Conservation (phyloP, 2,329 filamentous ascomycete species). For the Nothophaeocryptopus gaeumannii region DNA sequence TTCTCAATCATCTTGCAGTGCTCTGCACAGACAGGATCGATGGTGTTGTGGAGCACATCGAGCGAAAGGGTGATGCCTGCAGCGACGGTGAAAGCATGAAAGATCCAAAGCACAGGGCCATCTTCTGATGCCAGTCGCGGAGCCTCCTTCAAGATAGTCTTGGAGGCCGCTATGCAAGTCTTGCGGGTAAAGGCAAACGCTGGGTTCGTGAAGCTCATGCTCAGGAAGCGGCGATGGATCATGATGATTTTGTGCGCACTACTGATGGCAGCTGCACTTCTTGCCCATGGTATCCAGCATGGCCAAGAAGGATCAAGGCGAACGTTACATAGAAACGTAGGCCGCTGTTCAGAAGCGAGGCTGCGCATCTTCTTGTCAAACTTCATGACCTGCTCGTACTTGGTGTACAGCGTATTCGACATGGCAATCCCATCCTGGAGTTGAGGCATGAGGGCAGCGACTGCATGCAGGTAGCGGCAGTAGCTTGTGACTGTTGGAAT, state of each 20-base stretch:
- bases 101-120: slow-evolving; percentile 9
- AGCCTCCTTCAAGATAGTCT: slow-evolving; percentile 13
- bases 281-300: slow-evolving; percentile 7
- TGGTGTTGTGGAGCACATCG: slow-evolving; percentile 6
- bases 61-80: slow-evolving; percentile 9
- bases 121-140: slow-evolving; percentile 3
- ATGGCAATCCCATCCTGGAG: slow-evolving; percentile 8
- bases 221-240: slow-evolving; percentile 16
- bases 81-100: slow-evolving; percentile 9
- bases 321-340: slow-evolving; percentile 1
- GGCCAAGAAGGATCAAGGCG: slow-evolving; percentile 8
- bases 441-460: slow-evolving; percentile 11
- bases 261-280: slow-evolving; percentile 10
- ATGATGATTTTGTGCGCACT: slow-evolving; percentile 18
- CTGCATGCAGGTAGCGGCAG: slow-evolving; percentile 6
- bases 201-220: slow-evolving; percentile 15
- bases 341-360: slow-evolving; percentile 5
- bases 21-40: neutral
- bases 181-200: slow-evolving; percentile 11
- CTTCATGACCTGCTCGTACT: slow-evolving; percentile 14
- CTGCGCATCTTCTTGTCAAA: slow-evolving; percentile 13
- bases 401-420: slow-evolving; percentile 13
- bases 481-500: slow-evolving; percentile 13
- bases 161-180: slow-evolving; percentile 17
- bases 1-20: slow-evolving; percentile 3